These are phyloP conservation scores for Rhododendron ferrugineum DNA, from an alignment of 148 eudicot genomes.

Conservation along the genomic window DNA sequence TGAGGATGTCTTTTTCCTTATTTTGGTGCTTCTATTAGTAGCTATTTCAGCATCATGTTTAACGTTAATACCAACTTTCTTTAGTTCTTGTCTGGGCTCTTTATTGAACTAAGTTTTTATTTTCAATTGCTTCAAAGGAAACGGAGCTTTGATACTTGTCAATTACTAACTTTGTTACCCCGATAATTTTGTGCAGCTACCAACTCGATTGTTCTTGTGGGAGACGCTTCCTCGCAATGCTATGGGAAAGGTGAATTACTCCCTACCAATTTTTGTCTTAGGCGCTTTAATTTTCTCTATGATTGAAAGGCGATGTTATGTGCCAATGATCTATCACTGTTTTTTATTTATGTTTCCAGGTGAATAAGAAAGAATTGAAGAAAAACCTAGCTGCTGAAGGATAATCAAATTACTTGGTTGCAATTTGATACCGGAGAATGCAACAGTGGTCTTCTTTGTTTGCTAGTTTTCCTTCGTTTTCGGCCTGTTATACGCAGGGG, in stretches of 20 bases:
- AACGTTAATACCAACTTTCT: not conserved
- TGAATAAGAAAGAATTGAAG: conserved; percentile 56
- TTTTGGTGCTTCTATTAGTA: not conserved
- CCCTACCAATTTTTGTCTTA: not conserved
- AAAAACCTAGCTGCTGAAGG: conserved; percentile 13
- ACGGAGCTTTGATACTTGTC: not conserved
- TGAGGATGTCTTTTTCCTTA: not conserved
- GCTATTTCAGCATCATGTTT: not conserved
- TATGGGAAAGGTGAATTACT: conserved; percentile 86
- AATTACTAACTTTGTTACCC: not conserved
- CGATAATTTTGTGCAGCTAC: conserved; percentile 45
- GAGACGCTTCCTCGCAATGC: conserved; percentile 93
- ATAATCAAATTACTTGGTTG: not conserved
- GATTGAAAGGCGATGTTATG: not conserved
- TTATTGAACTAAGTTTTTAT: not conserved
- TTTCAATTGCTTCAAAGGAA: not conserved
- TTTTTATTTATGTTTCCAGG: conserved; percentile 35
- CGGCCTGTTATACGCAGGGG: not conserved
- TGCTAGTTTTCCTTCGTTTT: not conserved
- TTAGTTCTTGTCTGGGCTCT: not conserved
- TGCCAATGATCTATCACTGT: not conserved
- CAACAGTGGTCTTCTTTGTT: not conserved
- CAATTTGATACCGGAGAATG: not conserved
- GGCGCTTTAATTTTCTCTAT: not conserved
- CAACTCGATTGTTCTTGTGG: conserved; percentile 75